Conservation (phyloP, 2,329 filamentous ascomycete genomes). For the Fusarium continuum region DNA sequence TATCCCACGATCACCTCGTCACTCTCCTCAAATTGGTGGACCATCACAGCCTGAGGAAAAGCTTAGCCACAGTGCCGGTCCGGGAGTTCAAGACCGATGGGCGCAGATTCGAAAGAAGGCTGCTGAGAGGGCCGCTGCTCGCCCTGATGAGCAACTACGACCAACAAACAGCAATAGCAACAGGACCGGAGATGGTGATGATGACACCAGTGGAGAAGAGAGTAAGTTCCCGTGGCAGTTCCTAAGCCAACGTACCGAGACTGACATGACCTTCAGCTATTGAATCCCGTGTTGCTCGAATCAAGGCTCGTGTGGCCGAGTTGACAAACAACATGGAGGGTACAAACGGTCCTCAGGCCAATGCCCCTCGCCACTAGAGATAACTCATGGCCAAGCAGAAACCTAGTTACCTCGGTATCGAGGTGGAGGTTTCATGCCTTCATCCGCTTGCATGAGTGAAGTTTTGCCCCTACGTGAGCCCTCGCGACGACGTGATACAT, state of each 20-base stretch:
- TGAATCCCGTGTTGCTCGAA: conserved; percentile 93
- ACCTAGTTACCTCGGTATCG: not conserved
- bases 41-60: conserved; percentile 46
- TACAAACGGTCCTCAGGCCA: conserved; percentile 49
- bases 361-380: conserved; percentile 35
- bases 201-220: conserved; percentile 95
- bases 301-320: conserved; percentile 96
- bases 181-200: conserved; percentile 72
- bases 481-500: conserved; percentile 30
- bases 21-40: conserved; percentile 40
- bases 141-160: conserved; percentile 71
- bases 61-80: conserved; percentile 47
- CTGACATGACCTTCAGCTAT: conserved; percentile 71
- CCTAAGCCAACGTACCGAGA: not conserved
- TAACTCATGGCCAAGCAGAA: not conserved
- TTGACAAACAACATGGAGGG: conserved; percentile 86
- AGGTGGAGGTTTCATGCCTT: conserved; percentile 11
- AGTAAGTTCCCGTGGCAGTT: conserved; percentile 66
- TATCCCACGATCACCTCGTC: conserved; percentile 55
- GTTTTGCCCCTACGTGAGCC: conserved; percentile 25
- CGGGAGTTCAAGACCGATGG: conserved; percentile 78
- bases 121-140: conserved; percentile 76
- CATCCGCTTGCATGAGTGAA: conserved; percentile 2
- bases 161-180: conserved; percentile 66
- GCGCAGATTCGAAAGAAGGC: conserved; percentile 96